A percentile compares a stretch with the other conserved stretches of the same genome.
Evolutionary conservation across 495 filamentous ascomycete genomes (phyloP).

Genomic region (Aspergillus cristatus): DNA sequence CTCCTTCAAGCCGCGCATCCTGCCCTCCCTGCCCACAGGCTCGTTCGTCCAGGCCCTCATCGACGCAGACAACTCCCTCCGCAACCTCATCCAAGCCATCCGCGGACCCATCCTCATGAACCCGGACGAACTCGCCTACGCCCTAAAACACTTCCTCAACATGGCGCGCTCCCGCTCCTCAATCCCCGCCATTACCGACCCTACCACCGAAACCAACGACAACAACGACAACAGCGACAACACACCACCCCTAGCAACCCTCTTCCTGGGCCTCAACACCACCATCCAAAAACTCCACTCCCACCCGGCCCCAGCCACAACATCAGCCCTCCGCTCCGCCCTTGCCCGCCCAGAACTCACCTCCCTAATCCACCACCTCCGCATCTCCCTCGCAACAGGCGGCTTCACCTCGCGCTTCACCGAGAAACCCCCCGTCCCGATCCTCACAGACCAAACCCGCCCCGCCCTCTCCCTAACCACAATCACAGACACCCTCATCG

Average conservation of each 20-base stretch:
- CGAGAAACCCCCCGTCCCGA: constrained; percentile 34
- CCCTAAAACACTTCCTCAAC: constrained; percentile 30
- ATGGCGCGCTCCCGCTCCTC: constrained; percentile 25
- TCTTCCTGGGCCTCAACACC: constrained; percentile 32
- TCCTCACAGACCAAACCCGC: constrained; percentile 42
- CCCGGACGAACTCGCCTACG: constrained; percentile 35
- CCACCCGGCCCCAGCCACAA: constrained; percentile 47
- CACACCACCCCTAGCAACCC: constrained; percentile 6
- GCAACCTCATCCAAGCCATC: constrained; percentile 48
- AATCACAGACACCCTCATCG: constrained; percentile 58
- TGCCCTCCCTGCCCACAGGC: constrained; percentile 40
- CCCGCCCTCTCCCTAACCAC: constrained; percentile 41
- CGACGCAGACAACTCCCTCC: constrained; percentile 51
- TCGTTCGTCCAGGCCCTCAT: constrained; percentile 51
- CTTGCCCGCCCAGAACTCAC: constrained; percentile 59
- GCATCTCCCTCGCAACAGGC: constrained; percentile 49
- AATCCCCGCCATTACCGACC: constrained; percentile 16
- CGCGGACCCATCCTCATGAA: constrained; percentile 29
- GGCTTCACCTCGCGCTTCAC: constrained; percentile 36
- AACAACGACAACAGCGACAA: constrained; percentile 5
- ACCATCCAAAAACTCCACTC: constrained; percentile 55
- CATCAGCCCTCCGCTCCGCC: constrained; percentile 52
- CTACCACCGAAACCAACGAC: constrained; percentile 18
- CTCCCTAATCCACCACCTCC: constrained; percentile 64
- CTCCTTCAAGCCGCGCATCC: constrained; percentile 35